Evolutionary conservation across 208 protist species (phyloP), one percentile per base, ranked within the genome.

Genomic region (Balamuthia mandrillaris): DNA sequence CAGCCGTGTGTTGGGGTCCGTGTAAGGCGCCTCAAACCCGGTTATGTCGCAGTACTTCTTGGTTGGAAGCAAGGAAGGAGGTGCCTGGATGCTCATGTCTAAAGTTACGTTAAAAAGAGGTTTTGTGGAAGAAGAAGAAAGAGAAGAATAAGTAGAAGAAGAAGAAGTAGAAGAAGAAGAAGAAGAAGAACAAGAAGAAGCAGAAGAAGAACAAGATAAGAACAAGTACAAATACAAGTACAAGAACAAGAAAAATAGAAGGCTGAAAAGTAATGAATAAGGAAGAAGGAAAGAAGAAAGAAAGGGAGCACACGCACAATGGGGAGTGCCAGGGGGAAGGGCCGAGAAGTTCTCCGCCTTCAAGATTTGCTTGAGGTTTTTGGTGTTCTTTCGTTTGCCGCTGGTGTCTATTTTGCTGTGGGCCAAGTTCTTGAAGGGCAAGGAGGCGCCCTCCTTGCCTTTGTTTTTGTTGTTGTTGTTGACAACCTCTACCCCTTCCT

Each of bases 41-140:
- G 75, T 83, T 9, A 83, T 61, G 33, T 83, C 75, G 52, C 75
- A 83, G 52, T 83, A 83, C 75, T 83, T 83, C 52, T 66, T 83
- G n/a, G 75, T 54, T 1, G 75, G 75, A 1, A 83, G 41, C 37
- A 83, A 54, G 29, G 75, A 83, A 45, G 75, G 75, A 2, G 75
- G 75, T 37, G 75, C 75, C 14, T 65, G 44, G 75, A 83, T 83
- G 75, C 56, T 83, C n/a, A 3, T 27, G 49, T 66, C 75, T 83
- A 35, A 33, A 14, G 45, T 63, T 24, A 6, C 3, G 29, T 6
- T 29, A 66, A 16, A 2, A 41, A 41, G 29, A 66, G 42, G 29
- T 16, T 1, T 2, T 3, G 29, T 37, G 16, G 12, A 14, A 33
- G 31, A 33, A 33, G 18, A 21, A 49, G 14, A 12, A 74, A 29